Base-by-base conservation (phyloP, 2,329 filamentous ascomycete species). In the Paracoccidioides lutzii region DNA sequence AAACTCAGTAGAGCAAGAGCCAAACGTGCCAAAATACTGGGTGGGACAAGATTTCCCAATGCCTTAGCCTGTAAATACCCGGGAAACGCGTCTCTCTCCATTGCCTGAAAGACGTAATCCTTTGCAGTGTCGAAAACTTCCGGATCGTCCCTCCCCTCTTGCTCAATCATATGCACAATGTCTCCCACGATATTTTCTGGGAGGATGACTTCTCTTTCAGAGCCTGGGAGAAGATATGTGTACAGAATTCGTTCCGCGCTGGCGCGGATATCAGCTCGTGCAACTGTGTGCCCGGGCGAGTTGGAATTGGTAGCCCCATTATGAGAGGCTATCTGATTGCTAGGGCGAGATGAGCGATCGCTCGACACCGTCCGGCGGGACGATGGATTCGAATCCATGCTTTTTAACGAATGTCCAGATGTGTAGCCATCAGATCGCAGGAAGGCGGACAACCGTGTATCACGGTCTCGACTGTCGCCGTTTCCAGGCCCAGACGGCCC, bases 181-280 rank as follows among this genome's bases (percentile, higher is more conserved):
- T 90, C 84, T 55, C 87, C 80, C 0, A 91, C 85, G 66, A 97
- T 95, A 38, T 83, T 83, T 59, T 90, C 86, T 0, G 93, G 91
- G 5, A 98, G 80, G 49, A 90, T 90, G 62, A 98, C 97, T 72
- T 98, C 93, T 63, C 94, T 83, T 74, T 98, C 93, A 0, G 93
- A 88, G n/a, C 90, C 90, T 0, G 90, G 90, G 1, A 98, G 81
- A 5, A 98, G 78, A 67, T 93, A 98, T 1, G 91, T 97, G 74
- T 96, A 98, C n/a, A 98, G 80, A 52, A 98, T 96, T 78, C 95
- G 96, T 75, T 97, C 93, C 0, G 94, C 94, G 3, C 89, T 95
- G 8, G 90, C 87, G 56, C 90, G 82, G 63, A 98, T 90, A 66
- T 98, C 93, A 59, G 89, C 83, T 60, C 93, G 81, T n/a, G 85